A percentile compares a stretch with the other conserved stretches of the same genome.
Evolutionary conservation across 106 monocot species (phyloP).

Genomic region (Amphibolis antarctica): DNA sequence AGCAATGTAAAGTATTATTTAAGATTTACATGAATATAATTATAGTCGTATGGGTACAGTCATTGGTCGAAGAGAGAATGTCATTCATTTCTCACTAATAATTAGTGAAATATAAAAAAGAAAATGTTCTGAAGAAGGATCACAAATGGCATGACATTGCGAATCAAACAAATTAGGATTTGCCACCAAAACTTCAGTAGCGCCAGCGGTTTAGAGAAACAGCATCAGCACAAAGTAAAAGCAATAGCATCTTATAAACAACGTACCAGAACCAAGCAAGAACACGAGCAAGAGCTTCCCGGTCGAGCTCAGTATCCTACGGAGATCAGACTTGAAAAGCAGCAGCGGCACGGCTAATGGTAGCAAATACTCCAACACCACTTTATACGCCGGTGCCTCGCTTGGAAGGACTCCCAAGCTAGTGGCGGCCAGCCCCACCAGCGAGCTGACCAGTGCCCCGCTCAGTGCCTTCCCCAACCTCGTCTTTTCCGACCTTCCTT

Average conservation of each 20-base stretch:
- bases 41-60: too few species aligned
- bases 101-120: too few species aligned
- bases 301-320: constrained; percentile 7
- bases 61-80: too few species aligned
- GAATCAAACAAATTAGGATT: too few species aligned
- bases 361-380: constrained; percentile 18
- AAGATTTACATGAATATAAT: too few species aligned
- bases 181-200: too few species aligned
- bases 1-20: too few species aligned
- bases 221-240: background rate
- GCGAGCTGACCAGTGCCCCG: constrained; percentile 11
- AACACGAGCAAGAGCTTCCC: constrained; percentile 10
- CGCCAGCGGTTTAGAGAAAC: too few species aligned
- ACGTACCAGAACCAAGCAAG: constrained; percentile 13
- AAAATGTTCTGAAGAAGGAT: too few species aligned
- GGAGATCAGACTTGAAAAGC: constrained; percentile 18
- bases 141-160: too few species aligned
- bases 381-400: constrained; percentile 15
- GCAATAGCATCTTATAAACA: background rate
- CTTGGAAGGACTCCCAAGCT: constrained; percentile 8
- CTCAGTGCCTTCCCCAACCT: constrained; percentile 8
- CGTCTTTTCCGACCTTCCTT: constrained; percentile 2
- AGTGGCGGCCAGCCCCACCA: constrained; percentile 7
- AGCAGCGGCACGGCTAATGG: constrained; percentile 23
- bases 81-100: too few species aligned